These are phyloP conservation scores for Tulasnella sp. DNA, from an alignment of 768 basidiomycete genomes.

Conservation along the genomic window DNA sequence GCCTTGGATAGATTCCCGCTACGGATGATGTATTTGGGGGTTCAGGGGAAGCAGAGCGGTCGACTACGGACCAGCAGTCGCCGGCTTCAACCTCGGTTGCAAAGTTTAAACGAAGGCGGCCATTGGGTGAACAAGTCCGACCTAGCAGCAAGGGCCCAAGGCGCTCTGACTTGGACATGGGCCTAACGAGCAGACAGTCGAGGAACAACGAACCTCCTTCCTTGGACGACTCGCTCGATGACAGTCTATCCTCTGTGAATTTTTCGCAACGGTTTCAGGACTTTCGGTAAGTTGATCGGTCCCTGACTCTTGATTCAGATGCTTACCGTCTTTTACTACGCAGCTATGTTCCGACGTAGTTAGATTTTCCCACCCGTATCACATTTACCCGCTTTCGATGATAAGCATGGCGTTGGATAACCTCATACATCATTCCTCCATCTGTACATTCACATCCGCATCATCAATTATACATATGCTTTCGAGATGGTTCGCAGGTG, in stretches of 20 bases:
- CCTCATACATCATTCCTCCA: not conserved
- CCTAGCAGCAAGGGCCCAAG: not conserved
- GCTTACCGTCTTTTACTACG: not conserved
- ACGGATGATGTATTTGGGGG: not conserved
- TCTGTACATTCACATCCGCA: not conserved
- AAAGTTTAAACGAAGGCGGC: not conserved
- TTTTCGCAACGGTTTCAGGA: not conserved
- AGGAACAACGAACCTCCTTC: no score
- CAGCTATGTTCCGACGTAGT: not conserved
- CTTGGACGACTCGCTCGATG: not conserved
- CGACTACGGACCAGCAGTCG: not conserved
- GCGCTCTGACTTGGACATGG: not conserved
- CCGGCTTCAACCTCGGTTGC: not conserved
- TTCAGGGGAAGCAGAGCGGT: not conserved
- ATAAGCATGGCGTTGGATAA: not conserved
- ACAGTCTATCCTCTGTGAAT: not conserved
- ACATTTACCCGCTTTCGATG: not conserved
- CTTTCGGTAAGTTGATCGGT: not conserved
- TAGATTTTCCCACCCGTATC: not conserved
- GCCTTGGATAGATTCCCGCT: not conserved
- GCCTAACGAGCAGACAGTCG: not conserved
- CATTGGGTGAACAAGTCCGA: not conserved
- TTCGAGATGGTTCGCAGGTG: not conserved
- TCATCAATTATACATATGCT: not conserved
- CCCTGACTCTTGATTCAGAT: not conserved